phyloP scores from a whole-genome alignment of 768 basidiomycete species.

The Suillus plorans region DNA sequence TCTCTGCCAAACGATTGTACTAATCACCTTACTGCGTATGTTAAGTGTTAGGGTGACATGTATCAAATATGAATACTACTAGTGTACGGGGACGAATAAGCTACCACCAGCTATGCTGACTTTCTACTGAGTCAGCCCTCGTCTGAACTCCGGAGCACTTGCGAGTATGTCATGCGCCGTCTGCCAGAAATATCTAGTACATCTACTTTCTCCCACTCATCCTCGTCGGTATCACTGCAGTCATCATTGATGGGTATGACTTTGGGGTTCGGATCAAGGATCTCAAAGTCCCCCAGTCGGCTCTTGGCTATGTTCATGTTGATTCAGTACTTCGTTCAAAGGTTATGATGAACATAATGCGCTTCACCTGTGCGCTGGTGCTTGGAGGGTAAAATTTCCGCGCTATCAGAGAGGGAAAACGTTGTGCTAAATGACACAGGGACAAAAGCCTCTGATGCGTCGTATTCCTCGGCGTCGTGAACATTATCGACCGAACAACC shows the following conservation, averaged over 20 bases:
- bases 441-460: not conserved
- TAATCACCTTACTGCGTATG: not conserved
- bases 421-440: not conserved
- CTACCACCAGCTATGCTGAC: not conserved
- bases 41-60: not conserved
- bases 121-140: not conserved
- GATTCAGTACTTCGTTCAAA: not conserved
- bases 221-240: slow-evolving; percentile 1
- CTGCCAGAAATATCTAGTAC: not conserved
- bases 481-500: not conserved
- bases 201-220: slow-evolving; percentile 26
- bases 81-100: not conserved
- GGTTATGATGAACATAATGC: not conserved
- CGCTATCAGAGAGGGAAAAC: slow-evolving; percentile 7
- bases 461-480: not conserved
- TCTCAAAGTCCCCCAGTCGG: slow-evolving; percentile 22
- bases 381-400: slow-evolving; percentile 2
- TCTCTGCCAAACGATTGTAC: not conserved
- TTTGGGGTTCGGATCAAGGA: slow-evolving; percentile 18
- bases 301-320: slow-evolving; percentile 12
- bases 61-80: too few species aligned
- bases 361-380: slow-evolving; percentile 16
- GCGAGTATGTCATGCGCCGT: slow-evolving; percentile 21
- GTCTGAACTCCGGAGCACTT: slow-evolving; percentile 19
- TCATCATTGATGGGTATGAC: slow-evolving; percentile 18